A percentile compares a stretch with the other conserved stretches of the same genome.
Evolutionary conservation across 179 eudicot species (phyloP).

Genomic region (Pouteria campechiana): DNA sequence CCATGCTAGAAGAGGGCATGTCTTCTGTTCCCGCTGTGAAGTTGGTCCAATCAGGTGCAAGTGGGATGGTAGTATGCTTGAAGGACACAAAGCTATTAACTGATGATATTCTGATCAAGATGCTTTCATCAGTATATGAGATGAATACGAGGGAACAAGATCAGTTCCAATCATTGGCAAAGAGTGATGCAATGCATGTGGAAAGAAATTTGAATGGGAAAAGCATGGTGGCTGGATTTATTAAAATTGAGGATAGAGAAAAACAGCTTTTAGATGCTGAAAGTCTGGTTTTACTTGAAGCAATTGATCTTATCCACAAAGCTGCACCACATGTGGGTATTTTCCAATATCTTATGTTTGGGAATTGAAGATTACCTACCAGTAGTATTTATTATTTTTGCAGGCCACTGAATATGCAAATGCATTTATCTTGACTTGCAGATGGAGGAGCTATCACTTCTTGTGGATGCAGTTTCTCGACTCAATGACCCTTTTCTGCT

Average conservation of each 20-base stretch:
- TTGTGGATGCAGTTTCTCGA: constrained; percentile 85
- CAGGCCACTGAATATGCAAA: no score
- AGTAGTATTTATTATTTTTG: background rate
- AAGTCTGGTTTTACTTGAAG: constrained; percentile 49
- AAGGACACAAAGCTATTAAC: constrained; percentile 36
- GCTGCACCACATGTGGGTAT: constrained; percentile 99
- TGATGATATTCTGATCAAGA: constrained; percentile 34
- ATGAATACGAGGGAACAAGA: constrained; percentile 11
- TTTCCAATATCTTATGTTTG: constrained; percentile 45
- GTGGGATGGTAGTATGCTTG: constrained; percentile 69
- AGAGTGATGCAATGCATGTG: constrained; percentile 18
- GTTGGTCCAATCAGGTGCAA: constrained; percentile 45
- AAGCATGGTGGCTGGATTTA: constrained; percentile 32
- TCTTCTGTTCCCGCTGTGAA: constrained; percentile 13
- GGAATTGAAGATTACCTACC: constrained; percentile 17
- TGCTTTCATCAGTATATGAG: constrained; percentile 18
- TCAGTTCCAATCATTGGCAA: constrained; percentile 9
- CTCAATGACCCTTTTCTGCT: constrained; percentile 92
- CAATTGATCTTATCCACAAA: constrained; percentile 46
- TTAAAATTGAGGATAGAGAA: constrained; percentile 54
- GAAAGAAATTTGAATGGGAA: constrained; percentile 33
- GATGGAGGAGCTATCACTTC: constrained; percentile 98
- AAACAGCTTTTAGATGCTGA: constrained; percentile 53
- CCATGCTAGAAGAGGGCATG: constrained; percentile 19
- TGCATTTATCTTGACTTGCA: constrained; percentile 18